phyloP scores from a whole-genome alignment of 768 basidiomycete genomes.

The Polyporus arcularius region DNA sequence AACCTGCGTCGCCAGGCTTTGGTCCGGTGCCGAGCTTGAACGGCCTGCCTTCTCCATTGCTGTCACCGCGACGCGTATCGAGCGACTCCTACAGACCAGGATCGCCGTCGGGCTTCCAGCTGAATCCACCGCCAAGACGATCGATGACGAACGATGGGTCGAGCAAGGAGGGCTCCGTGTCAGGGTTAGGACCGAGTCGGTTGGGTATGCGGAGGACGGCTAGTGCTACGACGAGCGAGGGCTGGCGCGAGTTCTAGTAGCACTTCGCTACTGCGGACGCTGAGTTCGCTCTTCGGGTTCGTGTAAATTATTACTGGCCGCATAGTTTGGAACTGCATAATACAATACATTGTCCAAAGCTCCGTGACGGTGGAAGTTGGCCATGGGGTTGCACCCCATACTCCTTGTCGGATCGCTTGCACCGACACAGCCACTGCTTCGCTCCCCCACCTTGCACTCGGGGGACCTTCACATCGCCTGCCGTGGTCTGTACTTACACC shows the following conservation, averaged over 20 bases:
- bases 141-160: constrained; percentile 3
- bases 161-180: not conserved
- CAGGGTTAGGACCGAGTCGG: constrained; percentile 5
- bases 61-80: constrained; percentile 24
- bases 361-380: not conserved
- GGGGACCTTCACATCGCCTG: not conserved
- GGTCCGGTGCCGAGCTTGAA: constrained; percentile 18
- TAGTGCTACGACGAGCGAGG: constrained; percentile 4
- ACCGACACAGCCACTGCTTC: too few relatives aligned
- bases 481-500: too few relatives aligned
- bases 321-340: too few relatives aligned
- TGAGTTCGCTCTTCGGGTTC: not conserved
- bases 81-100: constrained; percentile 18
- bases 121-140: constrained; percentile 45
- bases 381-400: too few relatives aligned
- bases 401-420: too few relatives aligned
- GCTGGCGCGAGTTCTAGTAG: constrained; percentile 1
- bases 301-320: not conserved
- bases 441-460: too few relatives aligned
- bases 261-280: too few relatives aligned
- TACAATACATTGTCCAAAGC: too few relatives aligned
- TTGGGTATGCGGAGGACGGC: constrained; percentile 25
- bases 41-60: constrained; percentile 22
- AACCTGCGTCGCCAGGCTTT: constrained; percentile 23
- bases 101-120: constrained; percentile 30